Evolutionary conservation across 2,329 filamentous ascomycete genomes (phyloP), one percentile per base, ranked within the genome.

Genomic region (Rhinocladiella similis): DNA sequence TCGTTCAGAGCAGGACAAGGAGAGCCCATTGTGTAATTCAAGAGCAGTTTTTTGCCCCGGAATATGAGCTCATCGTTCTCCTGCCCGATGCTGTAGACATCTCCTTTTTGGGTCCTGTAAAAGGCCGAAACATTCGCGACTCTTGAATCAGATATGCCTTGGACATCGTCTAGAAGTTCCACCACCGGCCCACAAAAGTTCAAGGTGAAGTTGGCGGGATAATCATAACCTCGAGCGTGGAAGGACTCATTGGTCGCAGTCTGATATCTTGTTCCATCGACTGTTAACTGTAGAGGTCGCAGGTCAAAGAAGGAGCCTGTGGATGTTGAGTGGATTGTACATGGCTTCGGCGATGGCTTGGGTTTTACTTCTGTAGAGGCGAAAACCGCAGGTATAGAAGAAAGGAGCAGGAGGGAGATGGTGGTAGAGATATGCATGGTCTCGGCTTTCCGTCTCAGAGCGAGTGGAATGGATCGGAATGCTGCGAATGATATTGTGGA

Each of bases 1-100:
- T 64, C 61, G 52, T 67, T 61, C 12, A 60, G 62, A 63, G 61
- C 56, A 59, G 71, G 66, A 68, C 90, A 93, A 0, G 87, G 88
- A 0, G 90, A 93, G 39, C 90, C 90, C 64, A 85, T 82, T 0
- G 82, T 86, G 71, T 93, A 93, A 67, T 91, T 88, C 18, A 93
- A 75, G 12, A 92, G 83, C 2, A 93, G 79, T 70, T 91, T 78
- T 60, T 75, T 75, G 56, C 78, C 78, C 18, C 78, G 75, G 60
- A 80, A 79, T 55, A 80, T 68, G 22, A 74, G 74, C 19, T 75
- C 66, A 0, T 76, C 71, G 39, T 75, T 72, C 68, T 75, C 68
- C 66, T 79, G 72, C 47, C 77, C 67, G 29, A 67, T 60, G 45
- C 63, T 65, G 51, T 60, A 62, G 12, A 61, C 56, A 27, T 59